Evolutionary conservation across 148 eudicot genomes (phyloP).

Genomic region (Rhododendron williamsianum): DNA sequence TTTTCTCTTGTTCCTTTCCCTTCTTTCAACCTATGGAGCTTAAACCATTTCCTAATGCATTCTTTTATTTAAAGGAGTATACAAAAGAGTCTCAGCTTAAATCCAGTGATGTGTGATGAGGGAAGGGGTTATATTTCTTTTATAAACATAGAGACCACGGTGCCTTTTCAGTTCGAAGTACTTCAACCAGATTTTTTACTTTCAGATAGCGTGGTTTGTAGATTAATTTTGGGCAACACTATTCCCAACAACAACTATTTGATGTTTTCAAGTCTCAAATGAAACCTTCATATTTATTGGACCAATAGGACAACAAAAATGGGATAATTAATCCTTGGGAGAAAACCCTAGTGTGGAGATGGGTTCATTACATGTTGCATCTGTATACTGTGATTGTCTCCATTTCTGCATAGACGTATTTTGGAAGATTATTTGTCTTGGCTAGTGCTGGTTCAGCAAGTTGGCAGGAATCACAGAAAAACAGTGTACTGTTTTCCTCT

Average conservation of each 20-base stretch:
- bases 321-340: neutral
- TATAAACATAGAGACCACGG: neutral
- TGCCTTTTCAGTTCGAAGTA: neutral
- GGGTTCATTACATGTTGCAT: neutral
- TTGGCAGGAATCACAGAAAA: slow-evolving; percentile 1
- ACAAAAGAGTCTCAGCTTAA: neutral
- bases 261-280: neutral
- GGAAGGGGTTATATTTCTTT: neutral
- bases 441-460: neutral
- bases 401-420: neutral
- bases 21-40: neutral
- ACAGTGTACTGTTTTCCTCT: neutral
- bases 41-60: neutral
- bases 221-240: neutral
- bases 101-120: neutral
- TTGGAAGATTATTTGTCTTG: neutral
- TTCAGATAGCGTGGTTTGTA: neutral
- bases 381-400: neutral
- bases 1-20: neutral
- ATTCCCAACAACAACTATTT: neutral
- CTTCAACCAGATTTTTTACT: neutral
- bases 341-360: neutral
- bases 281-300: neutral
- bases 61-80: neutral
- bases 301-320: neutral